phyloP scores from a whole-genome alignment of 768 basidiomycete species.

The Lactarius pseudohatsudake region DNA sequence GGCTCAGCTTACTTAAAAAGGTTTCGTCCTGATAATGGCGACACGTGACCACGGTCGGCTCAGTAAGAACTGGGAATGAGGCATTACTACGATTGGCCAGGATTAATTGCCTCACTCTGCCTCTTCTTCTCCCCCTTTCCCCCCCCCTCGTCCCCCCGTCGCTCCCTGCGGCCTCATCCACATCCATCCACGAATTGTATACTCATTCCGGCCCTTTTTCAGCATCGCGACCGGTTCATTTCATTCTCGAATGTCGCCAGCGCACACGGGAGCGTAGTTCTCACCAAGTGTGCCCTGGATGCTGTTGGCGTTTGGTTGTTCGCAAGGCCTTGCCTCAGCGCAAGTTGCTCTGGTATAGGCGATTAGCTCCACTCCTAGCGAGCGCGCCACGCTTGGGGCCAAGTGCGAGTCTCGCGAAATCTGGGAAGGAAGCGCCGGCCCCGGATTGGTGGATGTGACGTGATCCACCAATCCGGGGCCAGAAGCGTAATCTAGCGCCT shows the following conservation, averaged over 20 bases:
- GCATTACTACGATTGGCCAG: constrained; percentile 21
- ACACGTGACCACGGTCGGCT: constrained; percentile 7
- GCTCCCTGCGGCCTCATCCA: neutral
- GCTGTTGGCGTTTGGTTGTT: neutral
- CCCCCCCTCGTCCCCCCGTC: neutral
- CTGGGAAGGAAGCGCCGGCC: too few relatives aligned
- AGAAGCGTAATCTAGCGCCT: too few relatives aligned
- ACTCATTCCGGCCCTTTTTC: neutral
- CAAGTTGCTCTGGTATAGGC: neutral
- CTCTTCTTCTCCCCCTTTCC: neutral
- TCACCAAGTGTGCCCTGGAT: constrained; percentile 41
- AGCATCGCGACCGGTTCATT: neutral
- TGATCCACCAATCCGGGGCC: too few relatives aligned
- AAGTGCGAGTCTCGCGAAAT: constrained; percentile 31
- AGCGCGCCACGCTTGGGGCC: neutral
- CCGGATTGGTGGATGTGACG: too few relatives aligned
- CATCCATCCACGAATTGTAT: neutral
- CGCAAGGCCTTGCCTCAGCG: neutral
- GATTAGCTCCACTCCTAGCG: neutral
- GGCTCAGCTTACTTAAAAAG: neutral
- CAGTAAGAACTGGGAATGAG: constrained; percentile 5
- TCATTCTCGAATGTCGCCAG: neutral
- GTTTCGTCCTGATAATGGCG: neutral
- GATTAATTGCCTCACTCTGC: constrained; percentile 25
- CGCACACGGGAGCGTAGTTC: constrained; percentile 46